phyloP scores from a whole-genome alignment of 129 eudicot species.

The Arctium minus region DNA sequence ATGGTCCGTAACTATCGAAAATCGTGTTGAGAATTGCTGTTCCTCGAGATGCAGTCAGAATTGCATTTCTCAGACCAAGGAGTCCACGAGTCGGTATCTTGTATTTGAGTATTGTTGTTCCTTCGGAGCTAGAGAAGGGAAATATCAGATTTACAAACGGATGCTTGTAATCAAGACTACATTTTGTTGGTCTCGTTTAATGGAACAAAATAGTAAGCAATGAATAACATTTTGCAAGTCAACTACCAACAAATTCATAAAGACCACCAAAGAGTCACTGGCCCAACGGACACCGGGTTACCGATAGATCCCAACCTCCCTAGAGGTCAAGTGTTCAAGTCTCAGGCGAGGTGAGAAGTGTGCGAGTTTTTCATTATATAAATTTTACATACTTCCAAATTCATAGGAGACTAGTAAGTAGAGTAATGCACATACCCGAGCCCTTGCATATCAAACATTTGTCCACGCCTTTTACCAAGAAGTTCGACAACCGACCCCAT shows the following conservation, averaged over 20 bases:
- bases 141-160: neutral
- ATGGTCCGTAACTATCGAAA: constrained; percentile 85
- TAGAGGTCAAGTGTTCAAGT: neutral
- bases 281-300: neutral
- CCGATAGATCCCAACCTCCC: no score
- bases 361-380: neutral
- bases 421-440: constrained; percentile 54
- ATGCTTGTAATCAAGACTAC: neutral
- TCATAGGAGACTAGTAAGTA: neutral
- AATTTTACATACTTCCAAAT: neutral
- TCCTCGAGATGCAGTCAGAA: constrained; percentile 90
- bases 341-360: neutral
- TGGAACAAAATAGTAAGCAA: neutral
- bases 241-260: neutral
- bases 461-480: constrained; percentile 96
- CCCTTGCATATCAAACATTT: constrained; percentile 91
- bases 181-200: neutral
- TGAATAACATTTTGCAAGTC: neutral
- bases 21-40: constrained; percentile 92
- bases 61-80: constrained; percentile 77
- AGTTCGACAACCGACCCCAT: constrained; percentile 91
- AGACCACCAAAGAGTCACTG: neutral
- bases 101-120: constrained; percentile 77
- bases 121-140: constrained; percentile 55
- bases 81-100: constrained; percentile 96